Base-by-base conservation (phyloP, 192 early-diverging fungal genomes). In the Coemansia sp. region DNA sequence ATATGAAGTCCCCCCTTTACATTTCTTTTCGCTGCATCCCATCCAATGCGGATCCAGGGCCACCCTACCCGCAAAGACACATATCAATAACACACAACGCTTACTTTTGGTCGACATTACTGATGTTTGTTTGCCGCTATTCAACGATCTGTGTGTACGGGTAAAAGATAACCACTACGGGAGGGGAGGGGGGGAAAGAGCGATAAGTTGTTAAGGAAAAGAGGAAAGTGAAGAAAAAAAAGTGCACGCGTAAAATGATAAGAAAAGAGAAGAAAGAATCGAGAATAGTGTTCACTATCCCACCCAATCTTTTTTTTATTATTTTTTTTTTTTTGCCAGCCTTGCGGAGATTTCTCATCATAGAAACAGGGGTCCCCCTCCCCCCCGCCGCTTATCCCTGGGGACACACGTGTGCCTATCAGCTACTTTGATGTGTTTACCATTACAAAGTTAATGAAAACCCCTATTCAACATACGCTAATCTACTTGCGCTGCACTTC, bases 401-500 rank as follows among this genome's bases (percentile, higher is more conserved):
- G 31, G 45, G 33, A 21, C 11, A 29, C 17, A 21, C 45, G 16
- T 13, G 29, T 27, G 27, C 51, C 51, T 54, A 54, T 31, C 36
- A 61, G 46, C 33, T 8, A 67, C 41, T 19, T 29, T 48, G 35
- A 48, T 62, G 14, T 37, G 5, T 40, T 41, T 24, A 10, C 10
- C 19, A 29, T 40, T 8, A 7, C 56, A 17, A 37, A 11, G 2
- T 19, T 9, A 1, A 54, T 13, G 14, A 39, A 6, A 10, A 39
- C 37, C 10, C 7, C 37, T 39, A 39, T 10, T 3, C 37, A 6
- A 39, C 37, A 39, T 6, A 39, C 6, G 37, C 37, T 10, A 39
- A 56, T 29, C 73, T 77, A 62, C 66, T 77, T 70, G 67, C 39
- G 63, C 72, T 82, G 81, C 34, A 93, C 89, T 77, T 93, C 92